Base-by-base conservation (phyloP, 768 basidiomycete genomes). In the Mycena pura region DNA sequence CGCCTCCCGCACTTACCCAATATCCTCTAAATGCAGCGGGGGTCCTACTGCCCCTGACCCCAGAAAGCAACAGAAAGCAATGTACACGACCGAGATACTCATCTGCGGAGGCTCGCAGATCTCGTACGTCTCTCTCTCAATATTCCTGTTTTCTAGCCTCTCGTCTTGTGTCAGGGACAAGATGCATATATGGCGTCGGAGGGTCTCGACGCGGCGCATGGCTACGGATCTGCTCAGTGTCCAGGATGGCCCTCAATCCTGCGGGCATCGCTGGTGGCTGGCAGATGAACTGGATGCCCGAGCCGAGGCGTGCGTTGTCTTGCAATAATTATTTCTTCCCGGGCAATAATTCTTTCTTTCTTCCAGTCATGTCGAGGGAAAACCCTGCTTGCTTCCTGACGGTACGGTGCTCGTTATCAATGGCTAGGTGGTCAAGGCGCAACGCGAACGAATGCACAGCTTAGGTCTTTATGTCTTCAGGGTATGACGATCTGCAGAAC, bases 81-180 rank as follows among this genome's bases (percentile, higher is more conserved):
- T n/a, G n/a, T 76, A 70, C 44, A 72, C 71, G 13, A 66, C 74
- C 2, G 70, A 69, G 22, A 50, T 73, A 6, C 34, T 74, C 6
- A 61, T 74, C 40, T 74, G 74, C 51, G 74, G 74, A 36, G 74
- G 74, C 13, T 67, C 72, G 13, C 63, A 64, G 7, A 68, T 69
- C 19, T 56, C 64, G 60, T 62, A 5, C 31, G 60, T 55, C 25
- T 5, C 8, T 11, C n/a, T 5, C 3, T 13, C 14, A 45, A 9
- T 19, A 25, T 6, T 13, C 10, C 13, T 24, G 2, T 7, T 55
- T 19, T 41, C 8, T 14, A 41, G 19, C 38, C 15, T 3, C 36
- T 17, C 17, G 27, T 41, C 29, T 15, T n/a, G n/a, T n/a, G n/a
- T 39, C 27, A 62, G 53, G 9, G 59, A 62, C 27, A 44, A 72